Percentiles rank a stretch among this genome's conserved stretches.
These are phyloP conservation scores for Schwanniomyces sp. DNA, from an alignment of 805 yeast genomes.

Conservation along the genomic window DNA sequence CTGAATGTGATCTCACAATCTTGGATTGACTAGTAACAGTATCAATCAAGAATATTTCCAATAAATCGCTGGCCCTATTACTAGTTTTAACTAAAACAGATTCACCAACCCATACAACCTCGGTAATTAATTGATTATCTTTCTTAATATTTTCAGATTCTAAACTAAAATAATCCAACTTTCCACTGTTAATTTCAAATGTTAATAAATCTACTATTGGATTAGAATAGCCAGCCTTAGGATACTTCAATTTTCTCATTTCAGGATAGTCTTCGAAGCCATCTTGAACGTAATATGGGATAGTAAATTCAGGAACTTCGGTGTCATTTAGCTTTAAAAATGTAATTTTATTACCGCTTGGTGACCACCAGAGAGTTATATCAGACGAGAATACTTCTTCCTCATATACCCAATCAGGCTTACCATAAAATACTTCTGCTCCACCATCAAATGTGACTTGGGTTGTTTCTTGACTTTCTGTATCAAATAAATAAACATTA, in stretches of 20 bases:
- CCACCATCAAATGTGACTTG: conserved; percentile 56
- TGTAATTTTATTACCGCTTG: conserved; percentile 55
- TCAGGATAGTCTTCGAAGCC: conserved; percentile 45
- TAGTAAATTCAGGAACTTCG: conserved; percentile 49
- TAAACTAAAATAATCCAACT: conserved; percentile 12
- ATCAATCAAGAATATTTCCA: conserved; percentile 51
- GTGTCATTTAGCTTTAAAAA: conserved; percentile 62
- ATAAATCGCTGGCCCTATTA: conserved; percentile 58
- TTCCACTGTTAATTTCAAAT: conserved; percentile 33
- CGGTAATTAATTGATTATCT: conserved; percentile 55
- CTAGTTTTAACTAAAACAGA: conserved; percentile 57
- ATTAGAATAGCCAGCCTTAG: conserved; percentile 66
- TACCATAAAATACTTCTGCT: conserved; percentile 57
- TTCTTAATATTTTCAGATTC: conserved; percentile 17
- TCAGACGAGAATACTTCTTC: conserved; percentile 70
- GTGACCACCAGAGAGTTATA: conserved; percentile 71
- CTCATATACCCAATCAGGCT: conserved; percentile 83
- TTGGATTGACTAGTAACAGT: conserved; percentile 23
- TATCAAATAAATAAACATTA: conserved; percentile 51
- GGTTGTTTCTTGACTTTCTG: conserved; percentile 18
- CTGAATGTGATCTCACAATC: conserved; percentile 44
- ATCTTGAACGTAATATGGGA: conserved; percentile 51
- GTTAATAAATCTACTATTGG: conserved; percentile 53
- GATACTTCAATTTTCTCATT: conserved; percentile 52
- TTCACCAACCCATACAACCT: conserved; percentile 56